Evolutionary conservation across 306 rosid species (phyloP), one percentile per base, ranked within the genome.

Genomic region (Mimosa bimucronata): DNA sequence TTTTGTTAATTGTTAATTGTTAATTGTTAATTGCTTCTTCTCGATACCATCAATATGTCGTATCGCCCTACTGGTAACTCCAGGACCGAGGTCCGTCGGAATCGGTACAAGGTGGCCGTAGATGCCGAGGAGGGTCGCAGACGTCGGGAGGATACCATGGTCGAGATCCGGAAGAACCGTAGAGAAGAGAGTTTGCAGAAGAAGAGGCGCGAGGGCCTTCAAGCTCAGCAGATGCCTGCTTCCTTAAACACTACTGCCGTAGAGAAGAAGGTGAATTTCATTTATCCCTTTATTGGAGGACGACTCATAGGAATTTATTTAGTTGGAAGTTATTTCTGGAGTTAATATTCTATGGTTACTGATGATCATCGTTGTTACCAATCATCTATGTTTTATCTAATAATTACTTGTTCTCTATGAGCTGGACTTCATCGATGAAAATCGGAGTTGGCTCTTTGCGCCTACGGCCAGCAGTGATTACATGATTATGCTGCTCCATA

Each of bases 121-220:
- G 99, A 96, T 53, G 99, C 99, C 28, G 98, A 96, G 83, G 98
- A 96, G 84, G 99, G 99, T 42, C 94, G 98, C 53, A 81, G 99
- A 48, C 88, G 99, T 64, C 89, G 98, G 21, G 99, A 96, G 84
- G 99, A 96, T 83, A 89, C 91, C 48, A 89, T 96, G 97, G 98
- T 96, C 9, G 99, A 96, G 99, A 96, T 96, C 94, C 91, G 99
- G 23, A 96, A 92, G 94, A 93, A 80, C 66, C 94, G 97, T 1
- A 81, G 99, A 9, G 99, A 96, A 75, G 99, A 96, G 86, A 96
- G 98, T 77, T 87, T 96, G 76, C 87, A 81, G 85, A 96, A 96
- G 94, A 93, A 96, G 88, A 89, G 99, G 48, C 97, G 99, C 3
- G 99, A 96, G 80, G 99, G 98, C 7, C 88, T 93, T 72, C 98